Base-by-base conservation (phyloP, 2,329 filamentous ascomycete species). In the Aureobasidium sp. region DNA sequence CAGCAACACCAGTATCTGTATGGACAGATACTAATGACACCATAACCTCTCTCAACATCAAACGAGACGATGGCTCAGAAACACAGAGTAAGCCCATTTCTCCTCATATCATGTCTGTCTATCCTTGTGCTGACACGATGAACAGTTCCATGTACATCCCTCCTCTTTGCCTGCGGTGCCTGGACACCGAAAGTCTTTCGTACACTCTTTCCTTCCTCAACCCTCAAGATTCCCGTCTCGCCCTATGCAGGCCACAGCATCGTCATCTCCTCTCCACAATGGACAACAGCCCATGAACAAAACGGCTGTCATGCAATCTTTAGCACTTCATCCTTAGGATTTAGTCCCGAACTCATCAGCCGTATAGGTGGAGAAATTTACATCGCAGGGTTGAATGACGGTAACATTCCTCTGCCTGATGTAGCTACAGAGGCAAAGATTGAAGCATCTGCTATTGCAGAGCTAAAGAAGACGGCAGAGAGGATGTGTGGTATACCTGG, bases 161-260 rank as follows among this genome's bases (percentile, higher is more conserved):
- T 93, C 27, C 75, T 92, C 17, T 79, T 93, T 64, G 76, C 87
- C 0, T 82, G 87, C 0, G 89, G 89, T 3, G 82, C 85, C 3
- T 93, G 90, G 89, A 87, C 88, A 0, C 80, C 84, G 0, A 74
- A 75, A 36, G 84, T 90, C n/a, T 87, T 90, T 70, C 67, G 75
- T 2, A 75, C 77, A 0, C 80, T 93, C 17, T 92, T 93, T 69
- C 84, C 84, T 0, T 68, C 72, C 0, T 80, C 86, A 1, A 69
- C 68, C 2, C 68, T 80, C 1, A 71, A 76, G 12, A 74, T 91
- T 26, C 83, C 85, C 0, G 77, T 91, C 46, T 76, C 77, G 3
- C 79, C 83, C 20, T 76, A 91, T 5, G 87, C 87, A 0, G 90
- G 89, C 0, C 86, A 92, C 73, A 90, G 87, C 20, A 74, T 93